Evolutionary conservation across 2,329 filamentous ascomycete genomes (phyloP), one percentile per base, ranked within the genome.

Genomic region (Achaetomium macrosporum): DNA sequence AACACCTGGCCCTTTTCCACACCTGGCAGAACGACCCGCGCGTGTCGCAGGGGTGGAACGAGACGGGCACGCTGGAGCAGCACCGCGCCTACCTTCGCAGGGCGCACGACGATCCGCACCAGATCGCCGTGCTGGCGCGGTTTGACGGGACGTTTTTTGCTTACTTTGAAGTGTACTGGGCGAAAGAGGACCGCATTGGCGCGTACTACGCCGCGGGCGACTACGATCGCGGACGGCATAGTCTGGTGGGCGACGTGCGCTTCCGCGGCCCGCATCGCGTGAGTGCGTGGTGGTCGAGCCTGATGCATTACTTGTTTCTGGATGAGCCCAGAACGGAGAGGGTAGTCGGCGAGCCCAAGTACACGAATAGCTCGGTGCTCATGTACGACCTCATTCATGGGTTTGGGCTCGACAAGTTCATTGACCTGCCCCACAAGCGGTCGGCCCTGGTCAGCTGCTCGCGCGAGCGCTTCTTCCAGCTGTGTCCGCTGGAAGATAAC

Each of bases 111-210:
- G 87, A 91, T 65, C 81, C 84, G 29, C 87, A 91, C 68, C 80
- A 85, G 57, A 71, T 90, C 48, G 80, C 83, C 20, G 73, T 91
- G 42, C 73, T 91, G 54, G 88, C 83, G 7, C 77, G 78, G 25
- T 92, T 89, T 65, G 79, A 91, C 51, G 84, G 86, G 30, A 76
- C 75, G 2, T 78, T 74, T 44, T 91, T 91, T 66, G 83, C 85
- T 0, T 91, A 91, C 66, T 90, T 88, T 65, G 88, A 92, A 67
- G 74, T 90, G 1, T 91, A 90, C 67, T 91, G 86, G 86, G 84
- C 82, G 60, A 79, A 79, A 73, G 79, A 82, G 68, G 77, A 81
- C 59, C 72, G 72, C 19, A 72, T 82, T 1, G 77, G 79, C 50
- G 74, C 74, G 15, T 81, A 81, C 68, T 82, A 81, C 67, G 68